Conservation (phyloP, 129 eudicot genomes). For the Artemisia annua region DNA sequence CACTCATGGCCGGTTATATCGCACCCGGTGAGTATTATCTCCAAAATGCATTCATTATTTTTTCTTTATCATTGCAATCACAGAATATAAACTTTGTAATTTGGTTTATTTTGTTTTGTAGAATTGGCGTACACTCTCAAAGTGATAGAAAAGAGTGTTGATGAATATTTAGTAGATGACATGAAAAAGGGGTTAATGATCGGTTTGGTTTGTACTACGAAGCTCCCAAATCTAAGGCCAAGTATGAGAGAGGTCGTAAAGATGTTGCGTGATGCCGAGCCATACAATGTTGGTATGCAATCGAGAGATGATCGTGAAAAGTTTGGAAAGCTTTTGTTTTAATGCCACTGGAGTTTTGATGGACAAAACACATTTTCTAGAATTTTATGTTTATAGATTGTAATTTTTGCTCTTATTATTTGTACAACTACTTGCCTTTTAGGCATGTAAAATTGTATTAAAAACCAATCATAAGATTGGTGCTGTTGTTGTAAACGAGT, state of each 20-base stretch:
- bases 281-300: slow-evolving; percentile 22
- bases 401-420: neutral
- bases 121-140: slow-evolving; percentile 86
- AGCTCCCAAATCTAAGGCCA: slow-evolving; percentile 82
- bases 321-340: slow-evolving; percentile 37
- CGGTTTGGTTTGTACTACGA: slow-evolving; percentile 71
- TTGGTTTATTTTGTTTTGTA: slow-evolving; percentile 29
- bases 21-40: slow-evolving; percentile 75
- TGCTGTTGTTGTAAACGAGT: too few species aligned
- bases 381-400: neutral
- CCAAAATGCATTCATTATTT: neutral
- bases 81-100: neutral
- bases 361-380: neutral
- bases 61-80: neutral
- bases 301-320: slow-evolving; percentile 31
- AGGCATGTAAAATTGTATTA: too few species aligned
- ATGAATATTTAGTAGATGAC: slow-evolving; percentile 39
- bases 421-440: too few species aligned
- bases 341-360: neutral
- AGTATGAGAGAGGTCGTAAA: too few species aligned
- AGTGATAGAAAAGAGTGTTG: slow-evolving; percentile 76
- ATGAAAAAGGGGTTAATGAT: slow-evolving; percentile 70
- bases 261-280: slow-evolving; percentile 82
- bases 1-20: too few species aligned
- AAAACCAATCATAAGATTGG: too few species aligned